These are phyloP conservation scores for Penicillium aurantiogriseum DNA, from an alignment of 2,329 filamentous ascomycete species.

Conservation along the genomic window DNA sequence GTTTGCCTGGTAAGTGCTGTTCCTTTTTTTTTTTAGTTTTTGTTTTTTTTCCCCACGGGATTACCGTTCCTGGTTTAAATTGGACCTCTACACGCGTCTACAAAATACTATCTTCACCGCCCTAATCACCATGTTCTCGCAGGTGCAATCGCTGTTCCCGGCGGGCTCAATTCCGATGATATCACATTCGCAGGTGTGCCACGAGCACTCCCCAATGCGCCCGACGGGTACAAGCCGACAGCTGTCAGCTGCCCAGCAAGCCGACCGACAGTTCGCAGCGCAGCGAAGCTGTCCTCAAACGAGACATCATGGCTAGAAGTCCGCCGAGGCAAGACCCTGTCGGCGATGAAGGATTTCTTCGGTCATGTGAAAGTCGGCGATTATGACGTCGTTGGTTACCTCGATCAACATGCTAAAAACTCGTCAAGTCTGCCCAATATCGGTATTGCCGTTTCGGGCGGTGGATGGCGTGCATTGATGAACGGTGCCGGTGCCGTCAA, in stretches of 20 bases:
- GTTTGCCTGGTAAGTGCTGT: constrained; percentile 18
- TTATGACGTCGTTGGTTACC: constrained; percentile 73
- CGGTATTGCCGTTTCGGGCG: constrained; percentile 76
- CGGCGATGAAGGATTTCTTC: constrained; percentile 72
- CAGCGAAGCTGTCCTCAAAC: constrained; percentile 61
- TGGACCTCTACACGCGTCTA: not conserved
- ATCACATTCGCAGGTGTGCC: constrained; percentile 12
- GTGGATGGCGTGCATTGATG: constrained; percentile 83
- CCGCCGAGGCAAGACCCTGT: constrained; percentile 69
- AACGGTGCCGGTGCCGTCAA: constrained; percentile 80
- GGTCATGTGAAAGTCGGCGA: constrained; percentile 68
- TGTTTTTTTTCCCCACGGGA: not conserved
- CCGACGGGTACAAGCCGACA: constrained; percentile 71
- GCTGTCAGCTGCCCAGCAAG: constrained; percentile 66
- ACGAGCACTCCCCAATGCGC: constrained; percentile 55
- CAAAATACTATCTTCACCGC: not conserved
- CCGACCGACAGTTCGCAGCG: constrained; percentile 67
- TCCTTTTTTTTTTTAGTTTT: not conserved
- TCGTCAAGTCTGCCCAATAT: constrained; percentile 64
- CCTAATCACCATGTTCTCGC: not conserved
- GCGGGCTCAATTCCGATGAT: constrained; percentile 8
- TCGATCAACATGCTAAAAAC: constrained; percentile 60
- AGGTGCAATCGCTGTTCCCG: constrained; percentile 22
- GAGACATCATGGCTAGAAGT: constrained; percentile 73
- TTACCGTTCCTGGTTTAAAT: not conserved